Conservation (phyloP, 164 flowering plant genomes). For the Annona squamosa region DNA sequence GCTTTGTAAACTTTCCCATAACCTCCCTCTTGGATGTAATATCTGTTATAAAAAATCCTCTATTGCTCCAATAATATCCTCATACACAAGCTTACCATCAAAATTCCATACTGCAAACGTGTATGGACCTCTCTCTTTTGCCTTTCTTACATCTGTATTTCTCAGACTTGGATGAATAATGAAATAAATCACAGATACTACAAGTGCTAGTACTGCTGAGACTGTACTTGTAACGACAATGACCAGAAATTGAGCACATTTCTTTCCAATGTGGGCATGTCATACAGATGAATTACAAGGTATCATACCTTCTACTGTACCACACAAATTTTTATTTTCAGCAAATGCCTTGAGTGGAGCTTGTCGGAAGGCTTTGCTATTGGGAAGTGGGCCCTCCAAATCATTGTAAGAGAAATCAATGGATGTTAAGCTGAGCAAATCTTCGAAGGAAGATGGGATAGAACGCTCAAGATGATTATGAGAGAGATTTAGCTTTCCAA, state of each 20-base stretch:
- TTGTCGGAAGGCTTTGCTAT: neutral
- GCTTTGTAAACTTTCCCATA: slow-evolving; percentile 3
- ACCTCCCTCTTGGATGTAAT: neutral
- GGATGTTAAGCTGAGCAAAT: neutral
- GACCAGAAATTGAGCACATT: neutral
- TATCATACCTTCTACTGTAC: slow-evolving; percentile 1
- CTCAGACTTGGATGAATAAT: neutral
- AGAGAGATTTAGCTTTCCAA: slow-evolving; percentile 12
- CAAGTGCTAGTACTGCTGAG: neutral
- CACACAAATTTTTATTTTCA: slow-evolving; percentile 5
- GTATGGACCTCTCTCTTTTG: neutral
- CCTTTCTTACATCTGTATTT: neutral
- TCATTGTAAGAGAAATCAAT: slow-evolving; percentile 12
- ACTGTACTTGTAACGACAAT: neutral
- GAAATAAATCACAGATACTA: neutral
- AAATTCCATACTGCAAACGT: slow-evolving; percentile 10
- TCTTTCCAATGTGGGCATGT: neutral
- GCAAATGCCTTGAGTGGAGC: slow-evolving; percentile 1
- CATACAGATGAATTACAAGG: neutral
- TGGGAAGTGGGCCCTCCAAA: slow-evolving; percentile 11
- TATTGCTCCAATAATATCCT: slow-evolving; percentile 8
- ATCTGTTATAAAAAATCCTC: neutral
- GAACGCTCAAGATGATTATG: slow-evolving; percentile 11
- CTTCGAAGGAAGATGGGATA: slow-evolving; percentile 14
- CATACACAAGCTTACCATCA: neutral